Base-by-base conservation (phyloP, 2,329 filamentous ascomycete species). In the Fusarium ramigenum region DNA sequence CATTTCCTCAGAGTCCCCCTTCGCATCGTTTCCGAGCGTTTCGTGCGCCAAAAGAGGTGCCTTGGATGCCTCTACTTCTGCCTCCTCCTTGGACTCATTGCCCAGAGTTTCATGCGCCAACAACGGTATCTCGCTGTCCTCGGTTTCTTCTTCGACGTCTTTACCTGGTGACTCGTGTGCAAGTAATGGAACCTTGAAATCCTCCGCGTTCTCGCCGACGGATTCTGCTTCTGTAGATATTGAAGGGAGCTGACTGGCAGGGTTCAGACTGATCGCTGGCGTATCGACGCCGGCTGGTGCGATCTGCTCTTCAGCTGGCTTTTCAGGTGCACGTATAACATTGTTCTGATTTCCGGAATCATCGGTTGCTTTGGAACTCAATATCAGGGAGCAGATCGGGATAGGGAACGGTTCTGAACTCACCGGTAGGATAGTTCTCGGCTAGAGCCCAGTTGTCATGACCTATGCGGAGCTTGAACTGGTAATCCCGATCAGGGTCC, bases 401-500 rank as follows among this genome's bases (percentile, higher is more conserved):
- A 37, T 36, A 34, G 14, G n/a, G 21, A 43, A 36, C n/a, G 23
- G 25, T 18, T 18, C 39, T 37, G 52, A 42, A 69, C 85, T 73
- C 84, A 93, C 91, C 86, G 61, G 85, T 90, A 19, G 89, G 87
- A 60, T 86, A 85, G 49, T 84, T 84, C 65, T 93, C 90, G 74
- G 94, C 89, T 50, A 93, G 80, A 30, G 90, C 84, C 92, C 92
- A 93, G 72, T 93, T 88, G 53, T 89, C 89, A 25, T 85, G 80
- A 15, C 92, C 92, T 40, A 93, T 83, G 36, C 91, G 88, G 75
- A 95, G 92, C 81, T 94, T 95, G 86, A 94, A 95, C 77, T 93
- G 90, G 73, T 93, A 89, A 64, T 89, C 87, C 52, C 88, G 86
- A 28, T 87, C 88, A 28, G 87, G 83, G 23, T 88, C 84, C 12